These are phyloP conservation scores for Glaciozyma martinii DNA, from an alignment of 768 basidiomycete species.

Conservation along the genomic window DNA sequence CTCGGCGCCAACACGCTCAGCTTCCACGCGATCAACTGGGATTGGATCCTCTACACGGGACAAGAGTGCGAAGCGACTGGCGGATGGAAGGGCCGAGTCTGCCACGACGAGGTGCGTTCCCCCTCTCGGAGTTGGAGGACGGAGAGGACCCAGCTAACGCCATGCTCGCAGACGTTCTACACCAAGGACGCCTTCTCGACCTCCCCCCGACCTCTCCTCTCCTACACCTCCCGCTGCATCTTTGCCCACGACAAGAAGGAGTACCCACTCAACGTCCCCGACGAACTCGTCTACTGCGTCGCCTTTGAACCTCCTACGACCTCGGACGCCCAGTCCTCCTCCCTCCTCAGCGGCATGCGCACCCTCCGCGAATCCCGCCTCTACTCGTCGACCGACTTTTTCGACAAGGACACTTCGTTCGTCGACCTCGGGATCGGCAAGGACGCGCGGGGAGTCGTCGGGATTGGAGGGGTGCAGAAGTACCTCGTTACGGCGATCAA, in stretches of 20 bases:
- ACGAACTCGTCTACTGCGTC: constrained; percentile 78
- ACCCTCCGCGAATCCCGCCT: constrained; percentile 51
- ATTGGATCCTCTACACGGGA: constrained; percentile 73
- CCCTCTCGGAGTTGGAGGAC: background rate
- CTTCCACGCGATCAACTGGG: constrained; percentile 70
- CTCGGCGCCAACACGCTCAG: constrained; percentile 58
- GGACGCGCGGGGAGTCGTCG: constrained; percentile 78
- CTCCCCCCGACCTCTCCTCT: constrained; percentile 51
- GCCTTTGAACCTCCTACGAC: constrained; percentile 57
- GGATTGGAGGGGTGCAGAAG: constrained; percentile 84
- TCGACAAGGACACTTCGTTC: constrained; percentile 52
- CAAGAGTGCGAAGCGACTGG: constrained; percentile 50
- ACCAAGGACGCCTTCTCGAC: constrained; percentile 74
- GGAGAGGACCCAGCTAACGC: background rate
- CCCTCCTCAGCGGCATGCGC: constrained; percentile 43
- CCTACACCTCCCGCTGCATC: constrained; percentile 66
- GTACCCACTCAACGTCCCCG: constrained; percentile 66
- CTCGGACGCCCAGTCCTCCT: constrained; percentile 2
- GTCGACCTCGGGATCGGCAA: constrained; percentile 76
- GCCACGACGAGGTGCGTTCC: constrained; percentile 61
- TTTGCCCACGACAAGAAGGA: constrained; percentile 81
- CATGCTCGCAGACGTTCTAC: constrained; percentile 63
- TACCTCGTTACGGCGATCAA: constrained; percentile 84
- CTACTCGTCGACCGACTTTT: constrained; percentile 79
- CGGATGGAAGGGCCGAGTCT: constrained; percentile 49